A percentile compares a stretch with the other conserved stretches of the same genome.
Conservation (phyloP, 1,284 basidiomycete species). For the Rhodotorula sp. region DNA sequence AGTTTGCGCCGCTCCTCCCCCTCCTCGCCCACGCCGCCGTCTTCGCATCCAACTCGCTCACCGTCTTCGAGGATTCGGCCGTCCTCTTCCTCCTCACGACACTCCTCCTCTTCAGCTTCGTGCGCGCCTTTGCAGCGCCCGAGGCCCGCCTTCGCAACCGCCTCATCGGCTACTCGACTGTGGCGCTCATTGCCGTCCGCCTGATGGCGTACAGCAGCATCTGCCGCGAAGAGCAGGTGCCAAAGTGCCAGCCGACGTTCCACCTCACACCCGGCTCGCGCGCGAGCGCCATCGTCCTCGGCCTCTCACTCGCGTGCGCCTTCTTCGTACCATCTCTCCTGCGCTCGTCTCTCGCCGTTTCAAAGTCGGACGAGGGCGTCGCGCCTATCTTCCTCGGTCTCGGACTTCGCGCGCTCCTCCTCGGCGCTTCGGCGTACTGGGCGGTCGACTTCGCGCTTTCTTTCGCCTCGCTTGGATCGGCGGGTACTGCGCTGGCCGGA, state of each 20-base stretch:
- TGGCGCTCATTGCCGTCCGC: slow-evolving; percentile 71
- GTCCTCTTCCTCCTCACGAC: slow-evolving; percentile 69
- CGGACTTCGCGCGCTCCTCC: slow-evolving; percentile 62
- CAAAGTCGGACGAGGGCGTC: slow-evolving; percentile 71
- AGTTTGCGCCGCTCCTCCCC: slow-evolving; percentile 27
- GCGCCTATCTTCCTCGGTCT: slow-evolving; percentile 65
- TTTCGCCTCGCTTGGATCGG: not conserved
- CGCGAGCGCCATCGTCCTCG: slow-evolving; percentile 62
- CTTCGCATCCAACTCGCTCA: slow-evolving; percentile 82
- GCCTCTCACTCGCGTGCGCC: slow-evolving; percentile 63
- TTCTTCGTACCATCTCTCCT: slow-evolving; percentile 64
- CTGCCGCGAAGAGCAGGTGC: slow-evolving; percentile 92
- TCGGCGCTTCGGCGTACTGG: slow-evolving; percentile 70
- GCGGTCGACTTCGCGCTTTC: slow-evolving; percentile 65
- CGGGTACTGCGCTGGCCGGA: slow-evolving; percentile 46
- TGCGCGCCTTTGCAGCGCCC: slow-evolving; percentile 59
- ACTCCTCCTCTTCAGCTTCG: slow-evolving; percentile 61
- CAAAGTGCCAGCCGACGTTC: slow-evolving; percentile 81
- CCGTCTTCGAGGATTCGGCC: slow-evolving; percentile 90
- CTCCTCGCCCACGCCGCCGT: slow-evolving; percentile 36
- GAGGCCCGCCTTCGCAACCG: slow-evolving; percentile 69
- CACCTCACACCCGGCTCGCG: slow-evolving; percentile 70
- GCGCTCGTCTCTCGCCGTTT: slow-evolving; percentile 63
- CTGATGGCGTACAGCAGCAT: slow-evolving; percentile 74
- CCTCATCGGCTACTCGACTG: slow-evolving; percentile 67